A percentile compares a stretch with the other conserved stretches of the same genome.
phyloP scores from a whole-genome alignment of 257 asterid species.

The Coffea eugenioides region DNA sequence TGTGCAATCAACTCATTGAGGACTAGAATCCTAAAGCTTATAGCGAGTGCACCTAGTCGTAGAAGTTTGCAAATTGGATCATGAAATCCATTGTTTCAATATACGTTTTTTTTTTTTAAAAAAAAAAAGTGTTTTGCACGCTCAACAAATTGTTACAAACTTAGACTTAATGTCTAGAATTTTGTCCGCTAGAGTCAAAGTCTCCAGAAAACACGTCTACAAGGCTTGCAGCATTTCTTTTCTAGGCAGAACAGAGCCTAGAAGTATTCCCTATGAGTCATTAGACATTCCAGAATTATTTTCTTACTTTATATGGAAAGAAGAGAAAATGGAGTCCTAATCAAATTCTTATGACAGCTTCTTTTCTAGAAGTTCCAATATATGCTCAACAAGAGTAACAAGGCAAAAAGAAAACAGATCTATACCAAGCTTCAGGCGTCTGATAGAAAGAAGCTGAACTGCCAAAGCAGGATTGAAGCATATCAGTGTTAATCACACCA shows the following conservation, averaged over 20 bases:
- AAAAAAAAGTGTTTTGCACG: background rate
- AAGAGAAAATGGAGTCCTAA: too few species aligned
- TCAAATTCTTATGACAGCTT: too few species aligned
- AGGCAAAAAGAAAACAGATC: slow-evolving; percentile 16
- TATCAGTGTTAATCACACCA: slow-evolving; percentile 86
- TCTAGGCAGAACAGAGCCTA: too few species aligned
- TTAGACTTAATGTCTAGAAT: background rate
- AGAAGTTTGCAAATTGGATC: background rate
- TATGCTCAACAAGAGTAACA: background rate
- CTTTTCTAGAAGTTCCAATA: too few species aligned
- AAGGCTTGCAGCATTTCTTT: too few species aligned
- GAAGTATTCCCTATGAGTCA: too few species aligned
- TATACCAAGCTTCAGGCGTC: slow-evolving; percentile 85
- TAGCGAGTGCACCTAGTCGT: background rate
- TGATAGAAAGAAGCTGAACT: slow-evolving; percentile 74
- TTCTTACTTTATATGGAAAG: too few species aligned
- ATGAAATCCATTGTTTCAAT: background rate
- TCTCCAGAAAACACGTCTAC: too few species aligned
- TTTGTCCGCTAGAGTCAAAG: background rate
- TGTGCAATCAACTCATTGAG: background rate
- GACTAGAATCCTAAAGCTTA: too few species aligned
- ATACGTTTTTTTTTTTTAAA: too few species aligned
- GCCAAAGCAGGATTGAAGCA: slow-evolving; percentile 96
- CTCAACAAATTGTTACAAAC: background rate
- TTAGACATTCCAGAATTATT: too few species aligned